phyloP scores from a whole-genome alignment of 768 basidiomycete genomes.

The Hortiboletus flavorubellus region DNA sequence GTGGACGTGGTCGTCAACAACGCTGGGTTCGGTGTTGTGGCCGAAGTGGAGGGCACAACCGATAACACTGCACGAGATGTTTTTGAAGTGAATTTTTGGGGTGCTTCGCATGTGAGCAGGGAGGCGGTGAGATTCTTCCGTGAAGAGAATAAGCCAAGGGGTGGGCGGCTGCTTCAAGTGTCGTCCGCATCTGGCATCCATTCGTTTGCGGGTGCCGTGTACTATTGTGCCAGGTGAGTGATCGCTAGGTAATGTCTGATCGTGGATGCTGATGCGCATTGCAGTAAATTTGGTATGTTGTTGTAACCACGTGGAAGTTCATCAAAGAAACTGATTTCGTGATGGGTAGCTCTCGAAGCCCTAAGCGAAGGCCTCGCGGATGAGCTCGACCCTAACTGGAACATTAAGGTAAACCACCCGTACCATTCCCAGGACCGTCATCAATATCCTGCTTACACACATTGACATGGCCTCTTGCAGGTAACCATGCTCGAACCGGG shows the following conservation, averaged over 20 bases:
- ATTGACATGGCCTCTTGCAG: neutral
- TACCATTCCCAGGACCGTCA: too few relatives aligned
- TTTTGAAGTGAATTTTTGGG: constrained; percentile 47
- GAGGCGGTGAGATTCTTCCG: constrained; percentile 30
- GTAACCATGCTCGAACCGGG: constrained; percentile 3
- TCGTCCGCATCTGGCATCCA: constrained; percentile 32
- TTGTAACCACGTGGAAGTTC: neutral
- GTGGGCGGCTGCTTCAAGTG: constrained; percentile 38
- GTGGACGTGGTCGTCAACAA: constrained; percentile 33
- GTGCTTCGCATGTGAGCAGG: constrained; percentile 37
- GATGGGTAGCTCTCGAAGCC: constrained; percentile 11
- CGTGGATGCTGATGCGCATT: neutral
- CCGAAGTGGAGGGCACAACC: constrained; percentile 36
- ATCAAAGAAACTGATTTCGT: neutral
- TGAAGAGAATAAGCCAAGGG: constrained; percentile 29
- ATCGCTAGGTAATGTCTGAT: neutral
- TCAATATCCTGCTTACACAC: neutral
- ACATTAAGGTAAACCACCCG: constrained; percentile 14
- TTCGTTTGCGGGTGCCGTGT: constrained; percentile 8
- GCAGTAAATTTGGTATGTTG: constrained; percentile 17
- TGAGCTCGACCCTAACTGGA: constrained; percentile 21
- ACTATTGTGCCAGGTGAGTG: constrained; percentile 25
- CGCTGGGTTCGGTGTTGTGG: constrained; percentile 22
- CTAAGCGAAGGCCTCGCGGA: constrained; percentile 11
- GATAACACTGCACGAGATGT: constrained; percentile 33